Evolutionary conservation across 2,329 filamentous ascomycete species (phyloP).

Genomic region (Fusarium xylarioides): DNA sequence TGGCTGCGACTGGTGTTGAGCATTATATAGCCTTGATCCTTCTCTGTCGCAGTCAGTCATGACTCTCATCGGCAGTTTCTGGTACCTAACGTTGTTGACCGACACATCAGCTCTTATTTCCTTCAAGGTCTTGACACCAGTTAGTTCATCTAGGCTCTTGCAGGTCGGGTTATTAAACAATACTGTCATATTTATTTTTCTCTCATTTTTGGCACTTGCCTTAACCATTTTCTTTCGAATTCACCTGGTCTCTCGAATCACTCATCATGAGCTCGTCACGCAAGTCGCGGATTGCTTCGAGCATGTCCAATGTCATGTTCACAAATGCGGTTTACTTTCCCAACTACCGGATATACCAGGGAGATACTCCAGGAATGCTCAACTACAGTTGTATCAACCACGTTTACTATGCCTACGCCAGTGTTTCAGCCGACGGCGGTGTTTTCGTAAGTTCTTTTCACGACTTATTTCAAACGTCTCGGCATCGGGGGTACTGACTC

Average conservation of each 20-base stretch:
- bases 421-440: conserved; percentile 74
- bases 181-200: conserved; percentile 24
- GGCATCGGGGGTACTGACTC: conserved; percentile 39
- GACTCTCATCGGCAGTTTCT: conserved; percentile 36
- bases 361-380: conserved; percentile 76
- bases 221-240: neutral
- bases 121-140: neutral
- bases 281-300: conserved; percentile 57
- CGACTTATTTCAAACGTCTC: conserved; percentile 1
- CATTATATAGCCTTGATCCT: conserved; percentile 43
- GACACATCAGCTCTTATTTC: conserved; percentile 27
- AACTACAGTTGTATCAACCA: conserved; percentile 82
- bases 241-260: neutral
- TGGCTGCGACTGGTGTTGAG: conserved; percentile 30
- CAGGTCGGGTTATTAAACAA: conserved; percentile 20
- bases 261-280: conserved; percentile 55
- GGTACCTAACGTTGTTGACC: conserved; percentile 41
- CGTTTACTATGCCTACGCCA: conserved; percentile 85
- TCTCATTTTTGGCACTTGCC: neutral
- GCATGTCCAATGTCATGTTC: conserved; percentile 60
- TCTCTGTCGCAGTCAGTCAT: conserved; percentile 37
- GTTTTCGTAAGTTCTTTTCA: conserved; percentile 71
- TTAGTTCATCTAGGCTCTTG: conserved; percentile 30
- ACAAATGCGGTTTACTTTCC: conserved; percentile 86
- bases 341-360: conserved; percentile 78